Evolutionary conservation across 768 basidiomycete species (phyloP), one percentile per base, ranked within the genome.

Genomic region (Lactifluus piperatus): DNA sequence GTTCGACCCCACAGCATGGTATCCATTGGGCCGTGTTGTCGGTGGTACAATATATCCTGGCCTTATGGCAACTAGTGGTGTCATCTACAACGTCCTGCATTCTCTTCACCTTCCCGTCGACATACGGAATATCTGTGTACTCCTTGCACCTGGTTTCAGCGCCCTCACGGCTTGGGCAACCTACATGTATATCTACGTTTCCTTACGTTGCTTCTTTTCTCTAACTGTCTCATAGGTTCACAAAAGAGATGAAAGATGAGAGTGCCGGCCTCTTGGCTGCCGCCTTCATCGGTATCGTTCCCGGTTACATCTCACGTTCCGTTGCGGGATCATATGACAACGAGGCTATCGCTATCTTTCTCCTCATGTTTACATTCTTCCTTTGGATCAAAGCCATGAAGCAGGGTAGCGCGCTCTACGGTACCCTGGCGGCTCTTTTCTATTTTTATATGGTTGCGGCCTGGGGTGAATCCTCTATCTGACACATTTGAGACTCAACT

Each of bases 381-480:
- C 80, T 80, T 63, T 98, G 97, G 97, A 95, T 99, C 71, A 91
- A 89, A 67, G 94, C 97, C 26, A 77, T 98, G 55, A 97, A 97
- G 73, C 81, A 83, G 47, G 97, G 97, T 44, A 95, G 92, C 60
- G 94, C 92, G 1, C 81, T 95, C 60, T 97, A 83, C 65, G 95
- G 93, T 22, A 90, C 91, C 26, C 68, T 91, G 41, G 86, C 97
- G 46, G 97, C 94, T 18, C 75, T 98, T 3, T 98, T 98, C 75
- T 99, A 99, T 76, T 98, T 97, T 66, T 99, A 98, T 80, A 99
- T 99, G 97, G 97, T 99, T n/a, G 95, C 97, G 53, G 97, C 97
- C 30, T 99, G 97, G 97, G 97, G 95, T 88, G 66, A 58, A 81
- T 74, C 4, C 27, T 41, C 30, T 11, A 30, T 27, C 20, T 37